Conservation (phyloP, 148 eudicot species). For the Arctostaphylos glauca region DNA sequence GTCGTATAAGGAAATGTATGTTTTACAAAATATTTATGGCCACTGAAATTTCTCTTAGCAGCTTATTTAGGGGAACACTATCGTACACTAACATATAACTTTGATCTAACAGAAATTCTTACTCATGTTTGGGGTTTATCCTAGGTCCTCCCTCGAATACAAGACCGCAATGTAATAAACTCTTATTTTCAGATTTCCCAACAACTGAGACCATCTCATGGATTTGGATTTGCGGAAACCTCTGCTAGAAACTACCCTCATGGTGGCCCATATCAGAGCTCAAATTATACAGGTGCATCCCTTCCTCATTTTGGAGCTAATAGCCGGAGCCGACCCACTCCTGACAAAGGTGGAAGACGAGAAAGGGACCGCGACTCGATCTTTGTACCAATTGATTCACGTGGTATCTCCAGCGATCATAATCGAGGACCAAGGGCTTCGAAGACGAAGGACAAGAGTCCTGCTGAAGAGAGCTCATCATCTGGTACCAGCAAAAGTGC, state of each 20-base stretch:
- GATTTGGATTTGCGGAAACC: slow-evolving; percentile 57
- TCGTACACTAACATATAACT: too few species aligned
- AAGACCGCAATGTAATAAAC: background rate
- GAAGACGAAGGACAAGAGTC: slow-evolving; percentile 59
- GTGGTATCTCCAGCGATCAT: slow-evolving; percentile 61
- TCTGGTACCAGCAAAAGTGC: slow-evolving; percentile 35
- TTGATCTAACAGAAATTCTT: too few species aligned
- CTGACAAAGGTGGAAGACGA: slow-evolving; percentile 65
- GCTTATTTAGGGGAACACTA: too few species aligned
- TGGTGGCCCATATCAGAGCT: slow-evolving; percentile 50
- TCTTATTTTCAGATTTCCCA: slow-evolving; percentile 46
- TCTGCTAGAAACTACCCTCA: slow-evolving; percentile 50
- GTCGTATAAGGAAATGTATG: too few species aligned
- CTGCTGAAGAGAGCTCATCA: slow-evolving; percentile 39
- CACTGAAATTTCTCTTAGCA: too few species aligned
- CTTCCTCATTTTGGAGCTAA: slow-evolving; percentile 44
- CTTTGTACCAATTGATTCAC: slow-evolving; percentile 28
- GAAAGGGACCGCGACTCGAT: slow-evolving; percentile 58
- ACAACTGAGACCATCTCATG: slow-evolving; percentile 60
- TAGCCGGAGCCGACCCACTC: slow-evolving; percentile 44
- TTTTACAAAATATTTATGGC: too few species aligned
- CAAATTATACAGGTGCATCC: slow-evolving; percentile 43
- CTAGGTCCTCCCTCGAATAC: too few species aligned
- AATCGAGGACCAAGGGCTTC: slow-evolving; percentile 94
- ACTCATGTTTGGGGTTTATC: too few species aligned